phyloP scores from a whole-genome alignment of 148 eudicot genomes.

The Tetragonia tetragonoides region DNA sequence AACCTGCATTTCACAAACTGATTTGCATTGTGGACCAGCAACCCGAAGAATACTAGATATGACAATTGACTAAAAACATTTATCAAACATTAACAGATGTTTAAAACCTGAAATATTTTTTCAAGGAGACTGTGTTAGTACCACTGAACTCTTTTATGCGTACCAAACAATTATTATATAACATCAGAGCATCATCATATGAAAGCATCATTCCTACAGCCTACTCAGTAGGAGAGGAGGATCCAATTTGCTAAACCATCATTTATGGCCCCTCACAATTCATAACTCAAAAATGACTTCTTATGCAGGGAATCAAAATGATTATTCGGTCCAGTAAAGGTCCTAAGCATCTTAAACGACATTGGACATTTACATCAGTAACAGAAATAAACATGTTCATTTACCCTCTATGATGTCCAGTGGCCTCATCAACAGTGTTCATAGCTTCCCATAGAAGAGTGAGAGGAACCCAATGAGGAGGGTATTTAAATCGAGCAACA shows the following conservation, averaged over 20 bases:
- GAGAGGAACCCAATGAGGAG: conserved; percentile 60
- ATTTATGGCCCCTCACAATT: neutral
- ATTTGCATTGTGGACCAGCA: neutral
- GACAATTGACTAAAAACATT: neutral
- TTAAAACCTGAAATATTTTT: neutral
- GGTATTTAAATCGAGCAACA: conserved; percentile 58
- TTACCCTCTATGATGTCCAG: conserved; percentile 48
- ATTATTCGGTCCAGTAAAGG: neutral
- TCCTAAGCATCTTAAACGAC: neutral
- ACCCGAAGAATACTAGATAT: neutral
- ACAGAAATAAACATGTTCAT: neutral
- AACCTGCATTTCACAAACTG: neutral
- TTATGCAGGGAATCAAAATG: neutral
- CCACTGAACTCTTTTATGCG: neutral
- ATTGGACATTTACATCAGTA: neutral
- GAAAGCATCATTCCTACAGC: neutral
- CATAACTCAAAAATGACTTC: neutral
- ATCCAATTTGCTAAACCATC: neutral
- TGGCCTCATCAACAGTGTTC: conserved; percentile 42
- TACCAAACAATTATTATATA: neutral
- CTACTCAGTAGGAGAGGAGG: neutral
- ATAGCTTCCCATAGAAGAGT: conserved; percentile 55
- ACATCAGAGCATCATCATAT: neutral
- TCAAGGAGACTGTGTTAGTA: neutral
- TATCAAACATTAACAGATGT: neutral